Evolutionary conservation across 305 asterid species (phyloP).

Genomic region (Solanum aculeatissimum): DNA sequence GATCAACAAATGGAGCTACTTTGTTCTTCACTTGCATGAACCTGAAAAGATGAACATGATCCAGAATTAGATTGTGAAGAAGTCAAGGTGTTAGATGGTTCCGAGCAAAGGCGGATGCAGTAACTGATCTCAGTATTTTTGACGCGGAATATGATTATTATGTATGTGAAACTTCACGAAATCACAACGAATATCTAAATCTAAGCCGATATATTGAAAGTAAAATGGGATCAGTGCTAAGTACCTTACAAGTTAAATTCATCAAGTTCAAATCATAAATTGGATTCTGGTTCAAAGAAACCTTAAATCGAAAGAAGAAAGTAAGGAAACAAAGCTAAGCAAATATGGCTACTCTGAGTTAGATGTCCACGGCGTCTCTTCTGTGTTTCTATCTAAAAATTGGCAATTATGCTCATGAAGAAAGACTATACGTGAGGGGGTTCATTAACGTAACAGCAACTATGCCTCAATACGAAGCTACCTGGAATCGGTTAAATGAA

Average conservation of each 20-base stretch:
- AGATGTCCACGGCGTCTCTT: background rate
- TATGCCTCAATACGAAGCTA: background rate
- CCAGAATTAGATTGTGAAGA: background rate
- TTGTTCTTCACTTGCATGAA: background rate
- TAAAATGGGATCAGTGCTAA: background rate
- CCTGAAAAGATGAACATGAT: background rate
- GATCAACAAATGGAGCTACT: background rate
- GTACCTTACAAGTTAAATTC: background rate
- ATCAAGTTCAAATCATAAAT: background rate
- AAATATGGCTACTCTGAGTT: background rate
- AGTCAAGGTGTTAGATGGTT: background rate
- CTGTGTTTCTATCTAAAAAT: background rate
- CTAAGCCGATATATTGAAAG: background rate
- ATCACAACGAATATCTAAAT: background rate
- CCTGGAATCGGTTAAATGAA: background rate
- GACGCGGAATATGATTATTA: background rate
- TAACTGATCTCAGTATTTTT: background rate
- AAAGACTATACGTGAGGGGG: background rate
- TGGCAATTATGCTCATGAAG: background rate
- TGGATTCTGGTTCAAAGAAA: background rate
- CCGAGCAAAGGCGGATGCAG: background rate
- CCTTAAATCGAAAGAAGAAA: background rate
- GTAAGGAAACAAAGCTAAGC: background rate
- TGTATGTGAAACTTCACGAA: background rate
- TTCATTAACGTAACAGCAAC: background rate